phyloP scores from a whole-genome alignment of 345 rosid species.

The Lepidium africanum region DNA sequence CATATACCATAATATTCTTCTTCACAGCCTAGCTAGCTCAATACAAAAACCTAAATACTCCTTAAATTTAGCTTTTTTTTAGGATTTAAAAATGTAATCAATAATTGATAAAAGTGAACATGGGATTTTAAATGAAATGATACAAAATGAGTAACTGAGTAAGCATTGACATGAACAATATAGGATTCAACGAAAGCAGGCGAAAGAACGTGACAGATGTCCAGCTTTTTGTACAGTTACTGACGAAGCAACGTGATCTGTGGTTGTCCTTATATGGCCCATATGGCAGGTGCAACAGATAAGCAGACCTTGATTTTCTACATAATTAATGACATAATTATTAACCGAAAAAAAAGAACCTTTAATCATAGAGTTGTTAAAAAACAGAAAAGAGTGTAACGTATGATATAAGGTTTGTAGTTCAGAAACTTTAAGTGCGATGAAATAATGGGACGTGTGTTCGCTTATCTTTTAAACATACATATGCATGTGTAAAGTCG shows the following conservation, averaged over 20 bases:
- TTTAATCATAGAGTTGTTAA: background rate
- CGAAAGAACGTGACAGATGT: slow-evolving; percentile 16
- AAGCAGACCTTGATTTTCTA: slow-evolving; percentile 15
- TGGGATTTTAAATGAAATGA: background rate
- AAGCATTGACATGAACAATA: background rate
- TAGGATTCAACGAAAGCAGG: slow-evolving; percentile 18
- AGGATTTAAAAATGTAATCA: background rate
- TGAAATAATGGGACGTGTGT: slow-evolving; percentile 4
- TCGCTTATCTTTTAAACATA: background rate
- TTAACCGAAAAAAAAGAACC: background rate
- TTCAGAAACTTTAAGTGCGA: background rate
- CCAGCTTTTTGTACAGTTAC: slow-evolving; percentile 18
- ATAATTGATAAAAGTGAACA: background rate
- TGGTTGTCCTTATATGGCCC: slow-evolving; percentile 23
- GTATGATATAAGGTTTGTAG: background rate
- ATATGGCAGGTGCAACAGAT: slow-evolving; percentile 27
- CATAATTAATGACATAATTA: background rate
- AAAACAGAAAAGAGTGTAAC: background rate
- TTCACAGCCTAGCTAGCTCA: background rate
- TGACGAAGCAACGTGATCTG: slow-evolving; percentile 26
- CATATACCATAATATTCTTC: background rate
- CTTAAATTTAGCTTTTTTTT: background rate
- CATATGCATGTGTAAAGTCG: no score
- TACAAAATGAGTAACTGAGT: no score
- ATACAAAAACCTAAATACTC: background rate